These are phyloP conservation scores for Entamoeba invadens DNA, from an alignment of 208 protist species.

Conservation along the genomic window DNA sequence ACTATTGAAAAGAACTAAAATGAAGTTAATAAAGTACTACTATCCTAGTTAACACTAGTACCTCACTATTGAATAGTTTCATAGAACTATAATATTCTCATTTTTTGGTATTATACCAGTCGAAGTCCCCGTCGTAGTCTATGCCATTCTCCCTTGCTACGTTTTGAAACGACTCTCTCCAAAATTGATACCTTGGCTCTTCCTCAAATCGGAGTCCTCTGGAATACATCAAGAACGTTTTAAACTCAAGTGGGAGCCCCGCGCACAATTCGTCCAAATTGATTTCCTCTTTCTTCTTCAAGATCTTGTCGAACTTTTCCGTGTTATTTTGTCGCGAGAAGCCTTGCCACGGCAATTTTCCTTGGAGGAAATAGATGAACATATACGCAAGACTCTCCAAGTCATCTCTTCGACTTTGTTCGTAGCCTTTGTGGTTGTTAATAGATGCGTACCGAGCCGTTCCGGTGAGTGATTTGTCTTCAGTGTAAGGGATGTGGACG, in stretches of 20 bases:
- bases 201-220: constrained; percentile 86
- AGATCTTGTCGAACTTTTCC: constrained; percentile 94
- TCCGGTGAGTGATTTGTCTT: constrained; percentile 93
- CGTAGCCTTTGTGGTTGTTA: constrained; percentile 95
- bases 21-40: too few relatives aligned
- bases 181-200: constrained; percentile 91
- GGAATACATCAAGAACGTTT: constrained; percentile 82
- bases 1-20: too few relatives aligned
- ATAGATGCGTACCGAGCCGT: constrained; percentile 95
- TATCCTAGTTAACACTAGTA: too few relatives aligned
- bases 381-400: constrained; percentile 92
- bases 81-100: neutral
- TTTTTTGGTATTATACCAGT: neutral
- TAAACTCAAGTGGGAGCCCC: constrained; percentile 63
- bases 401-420: constrained; percentile 78
- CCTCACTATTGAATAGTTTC: too few relatives aligned
- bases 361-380: constrained; percentile 95
- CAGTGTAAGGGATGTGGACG: constrained; percentile 92
- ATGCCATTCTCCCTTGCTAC: neutral
- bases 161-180: constrained; percentile 72
- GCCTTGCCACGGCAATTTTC: constrained; percentile 86
- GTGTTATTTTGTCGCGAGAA: constrained; percentile 78
- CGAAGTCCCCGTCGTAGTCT: neutral
- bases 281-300: constrained; percentile 81
- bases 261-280: constrained; percentile 82